phyloP scores from a whole-genome alignment of 768 basidiomycete genomes.

The Basidioascus undulatus region DNA sequence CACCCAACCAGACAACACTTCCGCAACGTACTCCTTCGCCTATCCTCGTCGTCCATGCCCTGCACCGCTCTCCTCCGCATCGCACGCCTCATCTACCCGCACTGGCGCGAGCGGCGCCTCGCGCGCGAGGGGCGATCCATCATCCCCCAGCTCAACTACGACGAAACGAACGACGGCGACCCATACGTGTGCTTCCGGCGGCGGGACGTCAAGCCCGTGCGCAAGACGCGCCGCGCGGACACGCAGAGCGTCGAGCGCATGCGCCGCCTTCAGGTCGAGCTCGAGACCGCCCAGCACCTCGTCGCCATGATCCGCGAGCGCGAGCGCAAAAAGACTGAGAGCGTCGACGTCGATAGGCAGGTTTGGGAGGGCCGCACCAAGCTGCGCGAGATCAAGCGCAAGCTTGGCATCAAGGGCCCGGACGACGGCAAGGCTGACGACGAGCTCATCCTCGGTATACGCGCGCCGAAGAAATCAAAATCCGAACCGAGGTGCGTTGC shows the following conservation, averaged over 20 bases:
- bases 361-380: slow-evolving; percentile 60
- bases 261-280: slow-evolving; percentile 49
- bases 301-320: slow-evolving; percentile 42
- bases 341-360: slow-evolving; percentile 30
- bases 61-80: slow-evolving; percentile 43
- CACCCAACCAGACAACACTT: too few relatives aligned
- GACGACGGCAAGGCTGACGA: slow-evolving; percentile 21
- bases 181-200: slow-evolving; percentile 94
- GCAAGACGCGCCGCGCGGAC: slow-evolving; percentile 84
- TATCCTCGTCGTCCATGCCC: slow-evolving; percentile 44
- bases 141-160: slow-evolving; percentile 66
- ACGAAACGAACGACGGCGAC: slow-evolving; percentile 71
- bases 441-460: slow-evolving; percentile 7
- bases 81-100: slow-evolving; percentile 52
- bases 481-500: slow-evolving; percentile 7
- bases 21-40: slow-evolving; percentile 34
- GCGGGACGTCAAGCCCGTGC: slow-evolving; percentile 74
- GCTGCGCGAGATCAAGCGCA: slow-evolving; percentile 55
- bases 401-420: slow-evolving; percentile 22
- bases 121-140: slow-evolving; percentile 62
- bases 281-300: slow-evolving; percentile 45
- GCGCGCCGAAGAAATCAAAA: background rate
- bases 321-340: slow-evolving; percentile 50
- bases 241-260: slow-evolving; percentile 74
- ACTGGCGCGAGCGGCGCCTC: slow-evolving; percentile 68